A percentile compares a stretch with the other conserved stretches of the same genome.
Evolutionary conservation across 768 basidiomycete genomes (phyloP).

Genomic region (Lentinula boryana): DNA sequence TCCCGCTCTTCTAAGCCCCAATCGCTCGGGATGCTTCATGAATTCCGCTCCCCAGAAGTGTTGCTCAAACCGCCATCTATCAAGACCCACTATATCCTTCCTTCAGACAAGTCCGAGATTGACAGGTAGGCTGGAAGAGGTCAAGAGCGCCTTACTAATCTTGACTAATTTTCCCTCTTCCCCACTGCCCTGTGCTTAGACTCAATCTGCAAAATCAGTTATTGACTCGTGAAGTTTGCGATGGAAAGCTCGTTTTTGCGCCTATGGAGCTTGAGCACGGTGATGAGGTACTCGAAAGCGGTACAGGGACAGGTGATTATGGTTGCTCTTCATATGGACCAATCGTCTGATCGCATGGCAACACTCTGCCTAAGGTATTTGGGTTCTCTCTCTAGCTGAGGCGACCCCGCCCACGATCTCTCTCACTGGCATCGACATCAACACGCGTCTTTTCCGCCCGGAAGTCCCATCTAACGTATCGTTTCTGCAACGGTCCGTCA

Average conservation of each 20-base stretch:
- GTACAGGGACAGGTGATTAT: conserved; percentile 4
- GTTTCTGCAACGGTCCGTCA: conserved; percentile 12
- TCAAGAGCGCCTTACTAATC: not conserved
- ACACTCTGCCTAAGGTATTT: not conserved
- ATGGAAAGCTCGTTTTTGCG: not conserved
- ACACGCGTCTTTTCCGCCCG: conserved; percentile 1
- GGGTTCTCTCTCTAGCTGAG: not conserved
- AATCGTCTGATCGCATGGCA: too few relatives aligned
- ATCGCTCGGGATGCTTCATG: not conserved
- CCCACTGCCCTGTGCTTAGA: not conserved
- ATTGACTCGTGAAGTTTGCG: conserved; percentile 1
- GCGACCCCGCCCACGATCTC: not conserved
- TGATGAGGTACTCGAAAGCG: conserved; percentile 1
- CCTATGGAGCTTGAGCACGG: not conserved
- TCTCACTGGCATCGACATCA: conserved; percentile 2
- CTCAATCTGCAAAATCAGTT: conserved; percentile 1
- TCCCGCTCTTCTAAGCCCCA: not conserved
- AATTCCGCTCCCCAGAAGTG: not conserved
- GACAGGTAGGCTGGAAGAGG: not conserved
- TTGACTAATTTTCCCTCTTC: not conserved
- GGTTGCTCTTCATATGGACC: not conserved
- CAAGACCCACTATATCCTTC: conserved; percentile 2
- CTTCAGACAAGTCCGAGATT: conserved; percentile 1
- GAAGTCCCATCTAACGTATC: not conserved
- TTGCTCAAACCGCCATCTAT: not conserved